A percentile compares a stretch with the other conserved stretches of the same genome.
These are phyloP conservation scores for Fraxinus angustifolia DNA, from an alignment of 305 asterid species.

Conservation along the genomic window DNA sequence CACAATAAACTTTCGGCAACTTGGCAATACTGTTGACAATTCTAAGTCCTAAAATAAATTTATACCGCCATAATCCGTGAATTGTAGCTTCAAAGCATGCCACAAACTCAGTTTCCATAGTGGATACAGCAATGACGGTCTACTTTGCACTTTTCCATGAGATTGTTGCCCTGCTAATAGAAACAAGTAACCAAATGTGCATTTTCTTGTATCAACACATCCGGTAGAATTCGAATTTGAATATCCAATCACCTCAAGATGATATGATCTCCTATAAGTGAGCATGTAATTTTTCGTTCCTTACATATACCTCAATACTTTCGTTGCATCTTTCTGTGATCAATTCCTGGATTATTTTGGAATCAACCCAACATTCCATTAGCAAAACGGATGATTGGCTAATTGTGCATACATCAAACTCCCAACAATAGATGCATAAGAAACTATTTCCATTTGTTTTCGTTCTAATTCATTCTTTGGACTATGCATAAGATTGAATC, in stretches of 20 bases:
- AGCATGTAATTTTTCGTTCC: conserved; percentile 2
- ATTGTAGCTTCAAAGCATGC: neutral
- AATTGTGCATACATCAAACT: conserved; percentile 13
- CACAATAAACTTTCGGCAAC: no score
- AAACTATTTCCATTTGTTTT: neutral
- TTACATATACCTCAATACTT: neutral
- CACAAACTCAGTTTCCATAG: neutral
- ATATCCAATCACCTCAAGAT: neutral
- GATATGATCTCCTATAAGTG: neutral
- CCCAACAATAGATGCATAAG: conserved; percentile 15
- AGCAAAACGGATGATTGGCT: neutral
- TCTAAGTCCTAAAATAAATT: neutral
- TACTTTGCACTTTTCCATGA: neutral
- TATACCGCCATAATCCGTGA: no score
- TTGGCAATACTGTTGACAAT: no score
- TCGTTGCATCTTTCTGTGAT: neutral
- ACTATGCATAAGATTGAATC: neutral
- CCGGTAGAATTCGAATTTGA: neutral
- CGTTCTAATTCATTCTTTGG: conserved; percentile 12
- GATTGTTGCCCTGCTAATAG: neutral
- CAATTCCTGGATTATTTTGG: conserved; percentile 3
- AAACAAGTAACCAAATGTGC: neutral
- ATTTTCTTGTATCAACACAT: neutral
- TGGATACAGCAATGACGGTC: neutral
- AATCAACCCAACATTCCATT: neutral